These are phyloP conservation scores for Fomitopsis pulvina DNA, from an alignment of 768 basidiomycete species.

Conservation along the genomic window DNA sequence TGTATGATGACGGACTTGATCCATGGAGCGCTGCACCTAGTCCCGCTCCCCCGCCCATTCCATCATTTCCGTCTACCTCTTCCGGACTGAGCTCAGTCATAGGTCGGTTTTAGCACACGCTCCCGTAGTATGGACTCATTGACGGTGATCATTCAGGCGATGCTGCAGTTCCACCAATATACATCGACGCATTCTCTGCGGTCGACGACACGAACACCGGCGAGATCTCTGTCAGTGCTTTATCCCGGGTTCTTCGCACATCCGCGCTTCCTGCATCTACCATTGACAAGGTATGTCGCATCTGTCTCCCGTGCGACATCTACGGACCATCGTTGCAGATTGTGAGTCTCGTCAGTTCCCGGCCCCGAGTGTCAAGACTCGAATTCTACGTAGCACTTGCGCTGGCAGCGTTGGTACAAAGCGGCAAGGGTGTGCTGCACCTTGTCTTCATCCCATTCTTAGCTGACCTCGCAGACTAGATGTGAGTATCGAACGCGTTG, in stretches of 20 bases:
- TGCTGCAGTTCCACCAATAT: slow-evolving; percentile 74
- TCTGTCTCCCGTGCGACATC: neutral
- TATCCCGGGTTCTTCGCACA: slow-evolving; percentile 75
- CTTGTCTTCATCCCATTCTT: neutral
- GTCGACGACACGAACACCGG: slow-evolving; percentile 69
- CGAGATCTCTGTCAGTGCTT: slow-evolving; percentile 74
- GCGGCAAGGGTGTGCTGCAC: slow-evolving; percentile 54
- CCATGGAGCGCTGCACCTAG: slow-evolving; percentile 76
- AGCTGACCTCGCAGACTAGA: slow-evolving; percentile 34
- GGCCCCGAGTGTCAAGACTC: slow-evolving; percentile 72
- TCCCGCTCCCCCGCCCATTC: slow-evolving; percentile 58
- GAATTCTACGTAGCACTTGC: slow-evolving; percentile 92
- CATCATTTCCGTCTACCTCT: slow-evolving; percentile 37
- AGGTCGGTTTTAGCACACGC: slow-evolving; percentile 39
- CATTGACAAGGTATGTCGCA: slow-evolving; percentile 69
- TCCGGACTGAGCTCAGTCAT: slow-evolving; percentile 65
- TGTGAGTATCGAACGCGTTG: slow-evolving; percentile 76
- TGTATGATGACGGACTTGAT: slow-evolving; percentile 71
- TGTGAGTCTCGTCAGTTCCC: slow-evolving; percentile 81
- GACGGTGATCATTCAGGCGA: slow-evolving; percentile 43
- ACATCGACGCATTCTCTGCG: slow-evolving; percentile 64
- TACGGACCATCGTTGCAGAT: slow-evolving; percentile 45
- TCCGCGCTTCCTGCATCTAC: slow-evolving; percentile 76
- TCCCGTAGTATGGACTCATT: neutral
- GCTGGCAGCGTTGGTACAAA: slow-evolving; percentile 80